Evolutionary conservation across 2,329 filamentous ascomycete species (phyloP).

Genomic region (Cercospora sp.): DNA sequence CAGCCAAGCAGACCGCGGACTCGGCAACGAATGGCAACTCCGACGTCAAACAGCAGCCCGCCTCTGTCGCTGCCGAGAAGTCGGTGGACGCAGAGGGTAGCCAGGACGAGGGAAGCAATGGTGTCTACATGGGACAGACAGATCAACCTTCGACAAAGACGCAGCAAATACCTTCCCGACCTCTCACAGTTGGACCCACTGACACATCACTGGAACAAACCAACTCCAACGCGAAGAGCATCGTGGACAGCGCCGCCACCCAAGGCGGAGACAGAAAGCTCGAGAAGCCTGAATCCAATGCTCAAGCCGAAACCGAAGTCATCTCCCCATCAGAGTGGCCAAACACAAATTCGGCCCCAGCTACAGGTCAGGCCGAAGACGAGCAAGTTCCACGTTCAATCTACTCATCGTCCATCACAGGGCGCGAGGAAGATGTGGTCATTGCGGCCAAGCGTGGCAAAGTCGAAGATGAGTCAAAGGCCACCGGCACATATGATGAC

Average conservation of each 20-base stretch:
- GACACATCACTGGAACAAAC: neutral
- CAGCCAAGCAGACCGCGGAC: neutral
- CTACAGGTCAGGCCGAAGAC: neutral
- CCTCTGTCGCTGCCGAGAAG: neutral
- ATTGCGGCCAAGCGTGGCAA: slow-evolving; percentile 14
- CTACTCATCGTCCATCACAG: slow-evolving; percentile 32
- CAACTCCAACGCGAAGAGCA: slow-evolving; percentile 18
- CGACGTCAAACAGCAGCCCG: neutral
- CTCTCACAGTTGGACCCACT: neutral
- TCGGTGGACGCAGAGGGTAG: neutral
- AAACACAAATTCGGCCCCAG: neutral
- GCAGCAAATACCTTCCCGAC: neutral
- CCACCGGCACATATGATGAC: slow-evolving; percentile 30
- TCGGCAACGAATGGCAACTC: neutral
- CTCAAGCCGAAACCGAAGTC: slow-evolving; percentile 20
- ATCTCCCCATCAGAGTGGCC: slow-evolving; percentile 9
- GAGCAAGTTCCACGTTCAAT: slow-evolving; percentile 21
- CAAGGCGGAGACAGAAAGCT: slow-evolving; percentile 26
- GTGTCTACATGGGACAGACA: slow-evolving; percentile 2
- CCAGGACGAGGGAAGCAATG: slow-evolving; percentile 8
- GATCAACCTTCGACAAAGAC: neutral
- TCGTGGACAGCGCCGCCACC: slow-evolving; percentile 31
- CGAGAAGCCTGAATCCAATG: slow-evolving; percentile 29
- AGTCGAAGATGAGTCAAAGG: slow-evolving; percentile 30
- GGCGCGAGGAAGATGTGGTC: slow-evolving; percentile 21